Percentiles rank a stretch among this genome's conserved stretches.
phyloP scores from a whole-genome alignment of 805 yeast species.

The Hanseniaspora mollemarum region DNA sequence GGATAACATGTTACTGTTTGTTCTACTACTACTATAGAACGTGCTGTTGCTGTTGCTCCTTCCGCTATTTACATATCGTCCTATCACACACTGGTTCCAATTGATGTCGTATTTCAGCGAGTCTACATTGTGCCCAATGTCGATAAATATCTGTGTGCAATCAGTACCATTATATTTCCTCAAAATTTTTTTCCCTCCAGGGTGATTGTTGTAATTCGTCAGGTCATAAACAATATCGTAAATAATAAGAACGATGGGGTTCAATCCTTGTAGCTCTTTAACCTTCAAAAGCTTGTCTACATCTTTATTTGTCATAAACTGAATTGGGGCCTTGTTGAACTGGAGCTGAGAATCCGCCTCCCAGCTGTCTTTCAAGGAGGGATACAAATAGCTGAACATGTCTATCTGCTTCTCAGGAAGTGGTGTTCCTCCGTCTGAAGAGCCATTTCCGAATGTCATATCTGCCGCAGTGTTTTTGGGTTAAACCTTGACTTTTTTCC shows the following conservation, averaged over 20 bases:
- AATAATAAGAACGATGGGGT: conserved; percentile 19
- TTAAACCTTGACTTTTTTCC: not conserved
- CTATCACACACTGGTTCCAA: conserved; percentile 20
- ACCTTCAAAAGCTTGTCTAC: conserved; percentile 19
- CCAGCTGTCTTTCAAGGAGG: not conserved
- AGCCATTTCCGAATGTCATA: not conserved
- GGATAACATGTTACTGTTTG: not conserved
- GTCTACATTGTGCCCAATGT: conserved; percentile 27
- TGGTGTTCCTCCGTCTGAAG: not conserved
- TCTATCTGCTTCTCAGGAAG: not conserved
- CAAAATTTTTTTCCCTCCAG: conserved; percentile 24
- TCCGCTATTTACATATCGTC: not conserved
- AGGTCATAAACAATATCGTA: conserved; percentile 23
- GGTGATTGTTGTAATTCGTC: conserved; percentile 22
- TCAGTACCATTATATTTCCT: conserved; percentile 24
- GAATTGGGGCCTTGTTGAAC: not conserved
- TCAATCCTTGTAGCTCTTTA: conserved; percentile 18
- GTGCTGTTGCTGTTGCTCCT: not conserved
- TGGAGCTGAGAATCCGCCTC: not conserved
- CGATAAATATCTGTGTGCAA: conserved; percentile 24
- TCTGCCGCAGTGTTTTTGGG: not conserved
- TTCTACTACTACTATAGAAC: not conserved
- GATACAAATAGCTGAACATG: conserved; percentile 11
- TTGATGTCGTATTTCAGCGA: conserved; percentile 34
- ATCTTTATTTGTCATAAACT: conserved; percentile 12